Conservation (phyloP, 345 rosid genomes). For the Streptanthus diversifolius region DNA sequence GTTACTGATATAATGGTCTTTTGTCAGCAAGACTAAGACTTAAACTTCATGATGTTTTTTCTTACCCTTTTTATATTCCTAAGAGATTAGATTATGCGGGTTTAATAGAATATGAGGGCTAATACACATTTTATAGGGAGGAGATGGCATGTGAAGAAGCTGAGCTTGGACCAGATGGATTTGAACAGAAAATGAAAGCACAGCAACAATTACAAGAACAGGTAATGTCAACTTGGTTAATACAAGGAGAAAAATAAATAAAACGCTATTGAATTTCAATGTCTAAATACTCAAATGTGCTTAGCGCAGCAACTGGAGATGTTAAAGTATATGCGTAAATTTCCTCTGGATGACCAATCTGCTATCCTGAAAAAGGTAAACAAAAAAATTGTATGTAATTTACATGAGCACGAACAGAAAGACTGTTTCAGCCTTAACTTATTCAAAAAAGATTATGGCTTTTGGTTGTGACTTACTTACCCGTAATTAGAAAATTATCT, state of each 20-base stretch:
- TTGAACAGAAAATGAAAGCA: constrained; percentile 47
- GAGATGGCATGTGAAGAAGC: constrained; percentile 85
- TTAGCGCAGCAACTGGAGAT: constrained; percentile 73
- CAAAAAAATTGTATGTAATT: not conserved
- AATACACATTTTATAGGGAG: constrained; percentile 42
- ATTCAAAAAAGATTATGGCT: not conserved
- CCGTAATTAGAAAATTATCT: not conserved
- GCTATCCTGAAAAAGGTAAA: constrained; percentile 63
- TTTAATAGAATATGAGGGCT: not conserved
- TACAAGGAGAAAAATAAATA: not conserved
- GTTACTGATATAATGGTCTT: not conserved
- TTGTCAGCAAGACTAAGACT: not conserved
- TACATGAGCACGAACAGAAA: not conserved
- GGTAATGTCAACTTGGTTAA: constrained; percentile 29
- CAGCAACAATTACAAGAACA: constrained; percentile 59
- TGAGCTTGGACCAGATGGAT: constrained; percentile 62
- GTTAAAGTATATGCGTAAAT: constrained; percentile 71
- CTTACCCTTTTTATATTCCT: not conserved
- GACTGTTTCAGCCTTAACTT: not conserved
- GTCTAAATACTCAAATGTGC: not conserved
- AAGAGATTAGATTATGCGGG: not conserved
- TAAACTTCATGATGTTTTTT: not conserved
- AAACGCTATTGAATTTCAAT: not conserved
- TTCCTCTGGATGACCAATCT: constrained; percentile 65
- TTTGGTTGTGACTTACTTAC: not conserved